A percentile compares a stretch with the other conserved stretches of the same genome.
Conservation (phyloP, 2,329 filamentous ascomycete genomes). For the Cytospora piceicola region DNA sequence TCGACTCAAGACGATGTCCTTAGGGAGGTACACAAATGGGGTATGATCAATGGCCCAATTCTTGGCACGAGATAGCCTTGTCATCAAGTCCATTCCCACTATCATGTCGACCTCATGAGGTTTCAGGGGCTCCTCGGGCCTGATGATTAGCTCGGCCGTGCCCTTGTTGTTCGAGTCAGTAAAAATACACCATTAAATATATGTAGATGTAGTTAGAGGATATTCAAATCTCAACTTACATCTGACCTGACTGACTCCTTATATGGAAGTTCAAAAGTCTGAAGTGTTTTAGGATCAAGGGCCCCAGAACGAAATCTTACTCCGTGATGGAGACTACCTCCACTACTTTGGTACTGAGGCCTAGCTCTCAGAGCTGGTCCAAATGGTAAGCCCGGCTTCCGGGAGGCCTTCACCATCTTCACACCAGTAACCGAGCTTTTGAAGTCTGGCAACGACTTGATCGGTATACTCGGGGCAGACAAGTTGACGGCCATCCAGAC, state of each 20-base stretch:
- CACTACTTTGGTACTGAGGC: neutral
- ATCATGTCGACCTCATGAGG: constrained; percentile 8
- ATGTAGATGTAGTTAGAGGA: neutral
- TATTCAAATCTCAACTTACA: neutral
- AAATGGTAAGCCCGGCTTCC: neutral
- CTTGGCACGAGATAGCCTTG: neutral
- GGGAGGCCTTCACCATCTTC: neutral
- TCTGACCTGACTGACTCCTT: neutral
- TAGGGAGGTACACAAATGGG: neutral
- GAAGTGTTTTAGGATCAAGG: neutral
- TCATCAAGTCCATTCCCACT: constrained; percentile 1
- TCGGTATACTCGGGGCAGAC: neutral
- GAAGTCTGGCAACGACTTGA: neutral
- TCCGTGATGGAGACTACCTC: neutral
- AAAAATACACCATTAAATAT: too few relatives aligned
- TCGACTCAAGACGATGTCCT: neutral
- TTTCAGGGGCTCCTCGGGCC: neutral
- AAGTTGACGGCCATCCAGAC: neutral
- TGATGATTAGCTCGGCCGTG: neutral
- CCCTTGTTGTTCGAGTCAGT: neutral
- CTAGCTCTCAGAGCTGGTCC: neutral
- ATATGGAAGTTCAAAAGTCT: neutral
- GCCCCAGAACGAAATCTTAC: neutral
- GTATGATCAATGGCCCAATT: neutral
- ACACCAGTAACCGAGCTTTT: neutral